phyloP scores from a whole-genome alignment of 768 basidiomycete genomes.

The Exidia glandulosa region DNA sequence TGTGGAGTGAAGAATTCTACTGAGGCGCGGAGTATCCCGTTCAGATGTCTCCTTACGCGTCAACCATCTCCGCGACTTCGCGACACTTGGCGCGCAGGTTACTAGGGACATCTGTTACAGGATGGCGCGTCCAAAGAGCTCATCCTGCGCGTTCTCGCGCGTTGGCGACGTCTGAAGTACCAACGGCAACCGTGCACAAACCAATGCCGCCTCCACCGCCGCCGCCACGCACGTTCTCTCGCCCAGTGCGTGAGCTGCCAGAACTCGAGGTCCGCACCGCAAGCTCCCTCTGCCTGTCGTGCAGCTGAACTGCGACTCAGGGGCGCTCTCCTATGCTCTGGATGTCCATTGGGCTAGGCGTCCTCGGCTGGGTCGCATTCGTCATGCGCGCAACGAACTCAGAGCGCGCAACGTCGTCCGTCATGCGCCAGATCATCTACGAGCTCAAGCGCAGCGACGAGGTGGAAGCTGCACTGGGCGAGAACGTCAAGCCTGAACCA shows the following conservation, averaged over 20 bases:
- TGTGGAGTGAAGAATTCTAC: too few species aligned
- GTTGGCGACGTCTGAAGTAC: background rate
- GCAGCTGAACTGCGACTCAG: background rate
- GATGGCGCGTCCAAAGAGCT: background rate
- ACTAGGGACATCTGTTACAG: background rate
- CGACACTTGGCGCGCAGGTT: background rate
- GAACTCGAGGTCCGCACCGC: background rate
- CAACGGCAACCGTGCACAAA: too few species aligned
- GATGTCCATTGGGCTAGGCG: constrained; percentile 24
- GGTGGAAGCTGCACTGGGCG: constrained; percentile 46
- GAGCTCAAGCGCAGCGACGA: constrained; percentile 42
- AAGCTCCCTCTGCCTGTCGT: background rate
- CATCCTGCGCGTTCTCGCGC: background rate
- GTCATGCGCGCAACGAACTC: constrained; percentile 62
- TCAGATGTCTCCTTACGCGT: too few species aligned
- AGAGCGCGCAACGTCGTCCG: constrained; percentile 66
- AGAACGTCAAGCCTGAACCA: constrained; percentile 52
- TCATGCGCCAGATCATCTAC: constrained; percentile 54
- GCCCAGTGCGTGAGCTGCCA: background rate
- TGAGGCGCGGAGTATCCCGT: too few species aligned
- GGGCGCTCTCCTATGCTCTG: background rate
- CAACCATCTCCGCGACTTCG: too few species aligned
- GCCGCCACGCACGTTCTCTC: background rate
- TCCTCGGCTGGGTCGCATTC: constrained; percentile 57
- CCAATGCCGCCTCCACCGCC: background rate